phyloP scores from a whole-genome alignment of 345 rosid species.

The Boechera retrofracta region DNA sequence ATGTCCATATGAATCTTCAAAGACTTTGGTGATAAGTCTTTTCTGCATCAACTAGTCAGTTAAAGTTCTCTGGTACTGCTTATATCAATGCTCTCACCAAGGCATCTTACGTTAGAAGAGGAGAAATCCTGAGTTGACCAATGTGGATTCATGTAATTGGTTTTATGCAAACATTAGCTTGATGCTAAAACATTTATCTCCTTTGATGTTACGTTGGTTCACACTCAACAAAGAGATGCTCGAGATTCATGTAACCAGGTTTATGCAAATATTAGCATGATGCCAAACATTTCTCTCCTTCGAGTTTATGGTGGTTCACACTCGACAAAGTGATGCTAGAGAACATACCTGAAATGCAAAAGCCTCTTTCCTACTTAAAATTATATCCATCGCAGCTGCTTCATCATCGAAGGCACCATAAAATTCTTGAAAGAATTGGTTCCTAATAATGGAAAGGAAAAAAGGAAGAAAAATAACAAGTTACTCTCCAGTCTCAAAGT shows the following conservation, averaged over 20 bases:
- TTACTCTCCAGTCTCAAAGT: conserved; percentile 13
- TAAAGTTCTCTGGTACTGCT: background rate
- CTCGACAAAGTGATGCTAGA: conserved; percentile 11
- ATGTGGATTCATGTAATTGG: background rate
- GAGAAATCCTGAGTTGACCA: background rate
- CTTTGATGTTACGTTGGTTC: background rate
- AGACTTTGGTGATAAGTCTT: conserved; percentile 1
- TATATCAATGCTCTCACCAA: conserved; percentile 12
- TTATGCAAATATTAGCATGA: conserved; percentile 17
- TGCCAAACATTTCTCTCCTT: background rate
- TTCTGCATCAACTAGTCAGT: conserved; percentile 21
- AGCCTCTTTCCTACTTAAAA: conserved; percentile 71
- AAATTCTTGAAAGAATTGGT: conserved; percentile 70
- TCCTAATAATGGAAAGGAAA: conserved; percentile 54
- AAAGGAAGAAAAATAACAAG: conserved; percentile 21
- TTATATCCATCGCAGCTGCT: conserved; percentile 86
- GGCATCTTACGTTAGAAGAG: background rate
- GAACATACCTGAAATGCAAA: conserved; percentile 74
- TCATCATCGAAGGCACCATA: conserved; percentile 86
- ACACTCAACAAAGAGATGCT: conserved; percentile 1
- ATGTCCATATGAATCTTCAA: conserved; percentile 8
- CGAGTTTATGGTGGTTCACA: conserved; percentile 17
- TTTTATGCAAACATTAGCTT: conserved; percentile 5
- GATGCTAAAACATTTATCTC: background rate
- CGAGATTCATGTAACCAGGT: background rate